Conservation (phyloP, 257 asterid genomes). For the Capsicum rhomboideum region DNA sequence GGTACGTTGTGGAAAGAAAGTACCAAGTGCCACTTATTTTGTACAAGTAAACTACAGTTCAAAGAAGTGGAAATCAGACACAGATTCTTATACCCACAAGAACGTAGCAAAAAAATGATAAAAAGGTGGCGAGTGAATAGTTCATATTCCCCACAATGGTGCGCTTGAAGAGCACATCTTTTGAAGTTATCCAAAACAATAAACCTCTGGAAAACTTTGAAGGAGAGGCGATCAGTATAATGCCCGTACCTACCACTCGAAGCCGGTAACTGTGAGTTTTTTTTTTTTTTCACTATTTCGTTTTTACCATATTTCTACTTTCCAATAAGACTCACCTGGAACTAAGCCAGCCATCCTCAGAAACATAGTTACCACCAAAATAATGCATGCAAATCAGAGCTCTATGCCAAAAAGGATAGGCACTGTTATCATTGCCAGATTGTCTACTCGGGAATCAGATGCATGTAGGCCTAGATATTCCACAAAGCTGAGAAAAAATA, state of each 20-base stretch:
- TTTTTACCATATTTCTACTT: neutral
- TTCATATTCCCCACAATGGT: neutral
- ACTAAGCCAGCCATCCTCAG: neutral
- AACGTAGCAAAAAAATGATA: neutral
- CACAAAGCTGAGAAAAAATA: neutral
- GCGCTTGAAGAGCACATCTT: neutral
- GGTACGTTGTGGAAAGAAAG: neutral
- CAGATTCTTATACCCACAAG: neutral
- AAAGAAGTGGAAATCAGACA: neutral
- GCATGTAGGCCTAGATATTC: neutral
- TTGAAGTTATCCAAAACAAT: neutral
- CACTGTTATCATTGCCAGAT: constrained; percentile 12
- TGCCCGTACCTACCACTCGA: neutral
- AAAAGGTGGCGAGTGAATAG: neutral
- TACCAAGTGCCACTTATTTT: neutral
- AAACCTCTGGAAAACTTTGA: neutral
- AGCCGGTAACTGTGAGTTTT: neutral
- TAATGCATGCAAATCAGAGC: neutral
- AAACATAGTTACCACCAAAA: neutral
- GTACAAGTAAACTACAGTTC: neutral
- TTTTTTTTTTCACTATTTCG: neutral
- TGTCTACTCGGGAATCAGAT: constrained; percentile 3
- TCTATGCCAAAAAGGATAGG: constrained; percentile 12
- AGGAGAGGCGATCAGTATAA: neutral
- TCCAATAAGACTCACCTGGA: neutral